Evolutionary conservation across 805 yeast species (phyloP).

Genomic region (Pichia pseudocactophila): DNA sequence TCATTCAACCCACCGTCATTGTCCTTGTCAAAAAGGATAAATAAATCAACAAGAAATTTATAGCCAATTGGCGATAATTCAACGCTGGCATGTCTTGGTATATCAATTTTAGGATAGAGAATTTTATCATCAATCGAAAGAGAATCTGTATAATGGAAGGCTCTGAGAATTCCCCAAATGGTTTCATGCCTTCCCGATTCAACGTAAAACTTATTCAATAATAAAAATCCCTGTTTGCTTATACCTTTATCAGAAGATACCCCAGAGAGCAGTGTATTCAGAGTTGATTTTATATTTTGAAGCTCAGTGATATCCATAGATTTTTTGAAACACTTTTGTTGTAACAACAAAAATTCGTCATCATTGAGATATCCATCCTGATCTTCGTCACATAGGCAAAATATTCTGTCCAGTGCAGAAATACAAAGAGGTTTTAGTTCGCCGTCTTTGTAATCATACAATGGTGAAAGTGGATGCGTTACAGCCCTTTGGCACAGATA

Average conservation of each 20-base stretch:
- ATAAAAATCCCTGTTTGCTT: constrained; percentile 64
- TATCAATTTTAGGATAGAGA: constrained; percentile 70
- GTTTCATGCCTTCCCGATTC: constrained; percentile 94
- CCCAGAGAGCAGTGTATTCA: constrained; percentile 23
- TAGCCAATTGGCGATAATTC: constrained; percentile 92
- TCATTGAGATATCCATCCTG: constrained; percentile 79
- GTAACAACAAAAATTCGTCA: constrained; percentile 61
- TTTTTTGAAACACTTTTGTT: constrained; percentile 65
- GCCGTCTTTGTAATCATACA: constrained; percentile 87
- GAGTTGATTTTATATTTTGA: constrained; percentile 32
- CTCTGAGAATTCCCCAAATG: constrained; percentile 86
- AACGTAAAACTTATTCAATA: constrained; percentile 72
- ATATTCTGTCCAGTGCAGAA: constrained; percentile 70
- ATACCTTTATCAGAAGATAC: constrained; percentile 41
- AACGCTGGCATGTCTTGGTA: constrained; percentile 67
- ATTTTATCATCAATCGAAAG: constrained; percentile 73
- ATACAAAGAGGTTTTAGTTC: constrained; percentile 68
- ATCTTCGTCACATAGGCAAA: constrained; percentile 78
- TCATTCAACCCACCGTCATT: constrained; percentile 93
- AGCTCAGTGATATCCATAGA: constrained; percentile 38
- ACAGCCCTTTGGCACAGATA: constrained; percentile 91
- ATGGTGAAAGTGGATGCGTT: constrained; percentile 85
- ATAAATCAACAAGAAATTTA: constrained; percentile 82
- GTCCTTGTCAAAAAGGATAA: constrained; percentile 81
- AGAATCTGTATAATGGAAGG: constrained; percentile 88